A percentile compares a stretch with the other conserved stretches of the same genome.
Evolutionary conservation across 75 land plant species (phyloP).

Genomic region (Pinus albicaulis): DNA sequence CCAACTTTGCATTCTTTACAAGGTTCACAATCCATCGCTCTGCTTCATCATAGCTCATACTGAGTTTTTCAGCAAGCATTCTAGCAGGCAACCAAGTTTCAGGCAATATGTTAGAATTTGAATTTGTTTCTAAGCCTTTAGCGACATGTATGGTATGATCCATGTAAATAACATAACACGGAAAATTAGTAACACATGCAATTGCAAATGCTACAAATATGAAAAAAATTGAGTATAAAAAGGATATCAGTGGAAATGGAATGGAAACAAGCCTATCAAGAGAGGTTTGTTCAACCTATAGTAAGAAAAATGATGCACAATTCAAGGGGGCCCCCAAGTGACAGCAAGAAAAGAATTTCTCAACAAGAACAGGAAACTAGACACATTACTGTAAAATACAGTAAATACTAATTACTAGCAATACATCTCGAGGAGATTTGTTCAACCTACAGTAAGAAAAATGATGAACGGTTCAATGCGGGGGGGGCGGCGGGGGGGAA

Average conservation of each 20-base stretch:
- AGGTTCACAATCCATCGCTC: slow-evolving; percentile 94
- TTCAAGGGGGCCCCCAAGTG: not conserved
- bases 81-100: slow-evolving; percentile 26
- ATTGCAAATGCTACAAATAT: not conserved
- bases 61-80: slow-evolving; percentile 90
- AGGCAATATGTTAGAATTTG: too few relatives aligned
- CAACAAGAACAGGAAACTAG: not conserved
- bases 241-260: not conserved
- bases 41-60: slow-evolving; percentile 91
- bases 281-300: not conserved
- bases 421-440: too few relatives aligned
- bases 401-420: too few relatives aligned
- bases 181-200: not conserved
- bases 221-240: not conserved
- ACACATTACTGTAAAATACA: too few relatives aligned
- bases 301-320: not conserved
- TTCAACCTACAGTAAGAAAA: too few relatives aligned
- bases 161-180: not conserved
- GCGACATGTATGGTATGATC: not conserved
- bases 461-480: too few relatives aligned
- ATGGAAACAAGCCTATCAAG: not conserved
- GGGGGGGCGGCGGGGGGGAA: too few relatives aligned
- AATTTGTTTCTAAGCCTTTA: not conserved
- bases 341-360: not conserved
- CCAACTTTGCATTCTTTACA: slow-evolving; percentile 59